Base-by-base conservation (phyloP, 495 filamentous ascomycete species). In the Neurospora sp. region DNA sequence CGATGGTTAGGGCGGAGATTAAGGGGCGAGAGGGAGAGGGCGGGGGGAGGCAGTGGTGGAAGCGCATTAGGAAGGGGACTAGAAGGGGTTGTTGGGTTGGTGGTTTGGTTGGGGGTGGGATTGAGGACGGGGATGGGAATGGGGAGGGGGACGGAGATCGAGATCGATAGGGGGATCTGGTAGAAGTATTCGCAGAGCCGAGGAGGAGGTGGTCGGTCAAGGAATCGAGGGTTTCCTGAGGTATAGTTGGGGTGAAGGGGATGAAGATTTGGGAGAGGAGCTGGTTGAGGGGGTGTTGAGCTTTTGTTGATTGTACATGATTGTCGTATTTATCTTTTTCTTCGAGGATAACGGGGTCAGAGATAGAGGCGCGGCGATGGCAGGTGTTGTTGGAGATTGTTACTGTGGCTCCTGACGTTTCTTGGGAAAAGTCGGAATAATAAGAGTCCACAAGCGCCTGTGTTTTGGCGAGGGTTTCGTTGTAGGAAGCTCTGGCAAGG, bases 171-270 rank as follows among this genome's bases (percentile, higher is more conserved):
- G 40, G 16, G 14, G 40, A 8, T 42, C 40, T 46, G 44, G 1
- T 20, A 46, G 18, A n/a, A n/a, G 44, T 46, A 3, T 20, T 11
- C n/a, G 44, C 4, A 46, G n/a, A 46, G n/a, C 5, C 3, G n/a
- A 46, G n/a, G 37, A 78, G 76, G 39, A 78, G 77, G 72, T 81
- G 77, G 1, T 38, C 72, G 1, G 85, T 83, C n/a, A 78, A 77
- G n/a, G 78, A 78, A 31, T 75, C 74, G 5, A 88, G 76, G n/a
- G 72, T 73, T 10, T 69, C 37, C 6, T 54, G 41, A 0, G 76
- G 74, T 8, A 46, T n/a, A 10, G 42, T n/a, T n/a, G 16, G 18
- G 18, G 18, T n/a, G 5, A 46, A 46, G 18, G 42, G 42, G 3
- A 18, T 46, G 2, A 20, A 46, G 3, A 46, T n/a, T 10, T 46